A percentile compares a stretch with the other conserved stretches of the same genome.
phyloP scores from a whole-genome alignment of 306 rosid genomes.

The Elaeagnus macrophylla region DNA sequence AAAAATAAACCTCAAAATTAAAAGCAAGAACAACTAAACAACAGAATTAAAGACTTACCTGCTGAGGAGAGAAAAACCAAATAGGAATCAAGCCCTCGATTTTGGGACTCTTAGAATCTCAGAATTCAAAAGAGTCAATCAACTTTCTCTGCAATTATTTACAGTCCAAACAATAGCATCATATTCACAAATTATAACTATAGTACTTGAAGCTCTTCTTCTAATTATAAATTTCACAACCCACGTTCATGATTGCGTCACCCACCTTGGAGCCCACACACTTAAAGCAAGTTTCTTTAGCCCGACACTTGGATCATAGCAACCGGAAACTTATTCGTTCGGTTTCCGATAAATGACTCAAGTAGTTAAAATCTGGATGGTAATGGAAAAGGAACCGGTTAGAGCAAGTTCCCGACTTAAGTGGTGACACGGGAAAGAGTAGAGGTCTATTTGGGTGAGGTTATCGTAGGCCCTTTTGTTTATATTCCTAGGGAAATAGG shows the following conservation, averaged over 20 bases:
- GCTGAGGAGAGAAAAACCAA: slow-evolving; percentile 9
- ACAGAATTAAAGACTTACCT: slow-evolving; percentile 18
- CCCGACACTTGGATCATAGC: slow-evolving; percentile 29
- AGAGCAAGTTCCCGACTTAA: slow-evolving; percentile 27
- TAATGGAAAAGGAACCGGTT: slow-evolving; percentile 6
- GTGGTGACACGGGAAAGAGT: not conserved
- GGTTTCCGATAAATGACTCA: not conserved
- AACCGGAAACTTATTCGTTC: slow-evolving; percentile 14
- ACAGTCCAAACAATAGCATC: not conserved
- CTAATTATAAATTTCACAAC: slow-evolving; percentile 19
- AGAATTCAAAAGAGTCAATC: slow-evolving; percentile 41
- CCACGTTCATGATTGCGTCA: slow-evolving; percentile 34
- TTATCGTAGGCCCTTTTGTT: slow-evolving; percentile 3
- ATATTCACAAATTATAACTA: slow-evolving; percentile 1
- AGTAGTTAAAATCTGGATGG: not conserved
- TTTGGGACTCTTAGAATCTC: slow-evolving; percentile 39
- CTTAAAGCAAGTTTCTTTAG: not conserved
- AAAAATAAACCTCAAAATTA: not conserved
- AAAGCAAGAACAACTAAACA: too few species aligned
- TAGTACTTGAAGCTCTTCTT: not conserved
- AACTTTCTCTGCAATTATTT: slow-evolving; percentile 35
- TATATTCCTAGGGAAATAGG: not conserved
- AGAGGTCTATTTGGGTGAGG: slow-evolving; percentile 8
- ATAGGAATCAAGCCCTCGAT: slow-evolving; percentile 30
- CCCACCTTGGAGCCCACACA: slow-evolving; percentile 25